These are phyloP conservation scores for Alternaria infectoria DNA, from an alignment of 2,329 filamentous ascomycete genomes.

Conservation along the genomic window DNA sequence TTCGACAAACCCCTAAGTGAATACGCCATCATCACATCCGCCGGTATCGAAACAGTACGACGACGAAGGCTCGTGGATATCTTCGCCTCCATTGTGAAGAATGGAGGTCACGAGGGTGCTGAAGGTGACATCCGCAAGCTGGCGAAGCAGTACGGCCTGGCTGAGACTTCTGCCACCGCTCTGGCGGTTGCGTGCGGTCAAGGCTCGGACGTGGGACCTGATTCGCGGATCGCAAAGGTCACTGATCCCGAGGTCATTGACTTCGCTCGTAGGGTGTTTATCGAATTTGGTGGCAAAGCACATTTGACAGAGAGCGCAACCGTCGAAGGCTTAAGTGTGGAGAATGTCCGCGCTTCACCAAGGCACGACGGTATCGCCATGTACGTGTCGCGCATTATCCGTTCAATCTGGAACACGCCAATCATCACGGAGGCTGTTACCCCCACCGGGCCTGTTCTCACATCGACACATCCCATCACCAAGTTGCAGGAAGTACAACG, in stretches of 20 bases:
- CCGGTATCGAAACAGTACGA: slow-evolving; percentile 84
- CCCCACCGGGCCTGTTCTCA: slow-evolving; percentile 67
- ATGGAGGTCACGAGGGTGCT: slow-evolving; percentile 76
- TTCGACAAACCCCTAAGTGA: slow-evolving; percentile 84
- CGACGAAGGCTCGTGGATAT: slow-evolving; percentile 87
- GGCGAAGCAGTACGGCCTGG: slow-evolving; percentile 82
- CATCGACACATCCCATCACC: slow-evolving; percentile 67
- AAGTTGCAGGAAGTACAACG: slow-evolving; percentile 82
- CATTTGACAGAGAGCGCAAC: slow-evolving; percentile 79
- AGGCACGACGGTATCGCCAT: slow-evolving; percentile 86
- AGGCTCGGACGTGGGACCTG: slow-evolving; percentile 77
- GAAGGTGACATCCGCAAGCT: slow-evolving; percentile 85
- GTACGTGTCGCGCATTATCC: slow-evolving; percentile 86
- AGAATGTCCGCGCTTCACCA: slow-evolving; percentile 85
- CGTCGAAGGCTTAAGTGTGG: slow-evolving; percentile 69
- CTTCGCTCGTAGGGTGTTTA: slow-evolving; percentile 83
- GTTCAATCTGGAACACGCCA: slow-evolving; percentile 82
- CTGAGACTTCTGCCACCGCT: slow-evolving; percentile 88
- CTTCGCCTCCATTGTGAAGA: slow-evolving; percentile 81
- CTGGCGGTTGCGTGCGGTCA: slow-evolving; percentile 95
- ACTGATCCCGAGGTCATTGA: slow-evolving; percentile 87
- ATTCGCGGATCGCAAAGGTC: slow-evolving; percentile 71
- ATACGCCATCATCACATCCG: slow-evolving; percentile 89
- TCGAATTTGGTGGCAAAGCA: slow-evolving; percentile 89
- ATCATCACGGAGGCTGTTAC: slow-evolving; percentile 67